Evolutionary conservation across 495 filamentous ascomycete species (phyloP), one percentile per base, ranked within the genome.

Genomic region (Rhypophila decipiens): DNA sequence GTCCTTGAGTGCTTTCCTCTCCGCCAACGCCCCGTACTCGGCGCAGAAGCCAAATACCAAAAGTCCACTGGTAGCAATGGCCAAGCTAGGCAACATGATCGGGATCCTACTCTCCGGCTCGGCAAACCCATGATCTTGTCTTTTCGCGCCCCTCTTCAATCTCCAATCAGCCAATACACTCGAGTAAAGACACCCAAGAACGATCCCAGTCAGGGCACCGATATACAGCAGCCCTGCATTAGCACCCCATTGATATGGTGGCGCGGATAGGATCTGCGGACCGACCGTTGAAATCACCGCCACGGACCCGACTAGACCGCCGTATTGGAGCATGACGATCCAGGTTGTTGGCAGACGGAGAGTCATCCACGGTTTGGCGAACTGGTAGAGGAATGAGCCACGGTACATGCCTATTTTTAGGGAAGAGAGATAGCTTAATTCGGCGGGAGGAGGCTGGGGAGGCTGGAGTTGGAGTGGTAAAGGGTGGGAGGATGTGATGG

Each of bases 41-140:
- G 60, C 63, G 12, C 60, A 64, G n/a, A 60, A 58, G 0, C 60
- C 63, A 52, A 64, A 64, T 20, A 64, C 56, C 36, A 64, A 11
- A 20, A 66, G 5, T 2, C 60, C 63, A 1, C 36, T 50, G 4
- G 63, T 60, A 7, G 58, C 60, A 3, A 64, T 18, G 0, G 48
- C 49, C 21, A 66, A 18, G 0, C 55, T 49, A 0, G 60, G 60
- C 12, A 60, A n/a, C 44, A 59, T 52, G 12, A 66, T 38, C 4
- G 52, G 43, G 5, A 66, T 21, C 10, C 63, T 27, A 0, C 41
- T 42, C 51, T 64, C 63, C 9, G 63, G 51, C 40, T 66, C 63
- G 8, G 53, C 58, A 18, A 47, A 62, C 0, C 60, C 58, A 2
- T 52, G 45, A 23, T 50, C 53, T 5, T 49, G 41, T 3, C 43